A percentile compares a stretch with the other conserved stretches of the same genome.
Evolutionary conservation across 495 filamentous ascomycete genomes (phyloP).

Genomic region (Penicillium alfredii): DNA sequence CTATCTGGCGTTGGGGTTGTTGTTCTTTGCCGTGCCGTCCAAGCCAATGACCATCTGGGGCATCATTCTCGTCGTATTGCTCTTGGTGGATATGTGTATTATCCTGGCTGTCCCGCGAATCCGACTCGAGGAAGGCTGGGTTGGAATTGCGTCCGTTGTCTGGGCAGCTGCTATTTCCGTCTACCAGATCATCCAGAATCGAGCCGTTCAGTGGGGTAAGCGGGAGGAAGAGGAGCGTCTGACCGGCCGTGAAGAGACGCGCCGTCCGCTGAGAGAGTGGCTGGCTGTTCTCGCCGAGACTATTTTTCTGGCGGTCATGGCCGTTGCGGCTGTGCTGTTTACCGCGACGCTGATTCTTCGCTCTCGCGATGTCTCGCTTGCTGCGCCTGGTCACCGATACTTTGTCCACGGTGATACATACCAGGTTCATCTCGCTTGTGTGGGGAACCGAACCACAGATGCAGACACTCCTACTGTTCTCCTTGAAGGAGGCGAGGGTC

Average conservation of each 20-base stretch:
- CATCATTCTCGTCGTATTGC: slow-evolving; percentile 58
- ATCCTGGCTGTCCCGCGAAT: slow-evolving; percentile 66
- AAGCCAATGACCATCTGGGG: slow-evolving; percentile 65
- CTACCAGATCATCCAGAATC: slow-evolving; percentile 57
- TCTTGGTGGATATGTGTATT: slow-evolving; percentile 72
- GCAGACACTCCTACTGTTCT: slow-evolving; percentile 61
- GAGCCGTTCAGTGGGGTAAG: slow-evolving; percentile 87
- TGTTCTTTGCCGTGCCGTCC: slow-evolving; percentile 84
- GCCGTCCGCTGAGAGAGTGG: slow-evolving; percentile 79
- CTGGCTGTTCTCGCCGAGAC: slow-evolving; percentile 70
- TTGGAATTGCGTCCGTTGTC: slow-evolving; percentile 75
- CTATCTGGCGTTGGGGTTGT: slow-evolving; percentile 65
- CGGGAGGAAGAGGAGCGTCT: slow-evolving; percentile 84
- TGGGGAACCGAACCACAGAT: slow-evolving; percentile 55
- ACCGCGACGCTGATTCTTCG: slow-evolving; percentile 74
- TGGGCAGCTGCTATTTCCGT: slow-evolving; percentile 63
- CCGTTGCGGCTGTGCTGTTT: slow-evolving; percentile 61
- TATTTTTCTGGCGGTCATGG: slow-evolving; percentile 59
- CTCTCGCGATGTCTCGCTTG: slow-evolving; percentile 64
- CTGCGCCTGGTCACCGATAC: slow-evolving; percentile 63
- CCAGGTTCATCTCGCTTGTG: slow-evolving; percentile 76
- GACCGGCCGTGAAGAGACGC: slow-evolving; percentile 82
- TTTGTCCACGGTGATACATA: slow-evolving; percentile 78
- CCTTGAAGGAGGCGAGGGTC: slow-evolving; percentile 71
- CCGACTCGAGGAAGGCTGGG: slow-evolving; percentile 81